Evolutionary conservation across 352 stramenopile species (phyloP).

Genomic region (Albugo laibachii): DNA sequence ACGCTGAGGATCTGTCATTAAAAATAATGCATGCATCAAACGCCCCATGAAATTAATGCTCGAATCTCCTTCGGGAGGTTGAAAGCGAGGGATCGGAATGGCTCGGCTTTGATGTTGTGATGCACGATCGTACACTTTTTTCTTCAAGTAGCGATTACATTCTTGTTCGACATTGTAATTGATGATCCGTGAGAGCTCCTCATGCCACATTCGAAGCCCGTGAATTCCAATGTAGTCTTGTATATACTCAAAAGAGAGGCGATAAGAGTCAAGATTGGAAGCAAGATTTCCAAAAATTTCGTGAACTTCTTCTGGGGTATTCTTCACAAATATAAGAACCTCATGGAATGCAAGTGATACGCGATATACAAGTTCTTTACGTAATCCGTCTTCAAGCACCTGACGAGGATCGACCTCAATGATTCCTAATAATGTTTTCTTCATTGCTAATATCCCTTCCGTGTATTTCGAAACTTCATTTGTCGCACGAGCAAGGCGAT

Average conservation of each 20-base stretch:
- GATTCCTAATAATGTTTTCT: constrained; percentile 85
- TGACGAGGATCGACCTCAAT: constrained; percentile 87
- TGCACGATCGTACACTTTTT: constrained; percentile 82
- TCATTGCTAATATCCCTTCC: constrained; percentile 89
- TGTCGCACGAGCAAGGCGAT: constrained; percentile 82
- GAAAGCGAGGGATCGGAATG: constrained; percentile 85
- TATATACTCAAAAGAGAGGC: constrained; percentile 86
- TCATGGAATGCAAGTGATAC: constrained; percentile 75
- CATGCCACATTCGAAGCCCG: constrained; percentile 89
- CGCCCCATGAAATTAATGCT: constrained; percentile 88
- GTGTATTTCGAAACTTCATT: constrained; percentile 93
- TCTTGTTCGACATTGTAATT: constrained; percentile 94
- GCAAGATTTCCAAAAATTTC: constrained; percentile 70
- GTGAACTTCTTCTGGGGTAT: constrained; percentile 64
- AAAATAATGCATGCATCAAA: constrained; percentile 80
- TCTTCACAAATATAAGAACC: constrained; percentile 73
- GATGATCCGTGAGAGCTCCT: constrained; percentile 87
- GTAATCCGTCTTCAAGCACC: constrained; percentile 85
- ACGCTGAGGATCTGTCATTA: constrained; percentile 81
- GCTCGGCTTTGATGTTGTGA: constrained; percentile 83
- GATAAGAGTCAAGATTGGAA: constrained; percentile 77
- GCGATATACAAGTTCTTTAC: constrained; percentile 86
- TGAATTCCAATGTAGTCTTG: constrained; percentile 93
- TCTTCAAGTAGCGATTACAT: constrained; percentile 88
- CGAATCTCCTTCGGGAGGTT: constrained; percentile 60